A percentile compares a stretch with the other conserved stretches of the same genome.
Evolutionary conservation across 2,329 filamentous ascomycete genomes (phyloP).

Genomic region (Aspergillus chevalieri): DNA sequence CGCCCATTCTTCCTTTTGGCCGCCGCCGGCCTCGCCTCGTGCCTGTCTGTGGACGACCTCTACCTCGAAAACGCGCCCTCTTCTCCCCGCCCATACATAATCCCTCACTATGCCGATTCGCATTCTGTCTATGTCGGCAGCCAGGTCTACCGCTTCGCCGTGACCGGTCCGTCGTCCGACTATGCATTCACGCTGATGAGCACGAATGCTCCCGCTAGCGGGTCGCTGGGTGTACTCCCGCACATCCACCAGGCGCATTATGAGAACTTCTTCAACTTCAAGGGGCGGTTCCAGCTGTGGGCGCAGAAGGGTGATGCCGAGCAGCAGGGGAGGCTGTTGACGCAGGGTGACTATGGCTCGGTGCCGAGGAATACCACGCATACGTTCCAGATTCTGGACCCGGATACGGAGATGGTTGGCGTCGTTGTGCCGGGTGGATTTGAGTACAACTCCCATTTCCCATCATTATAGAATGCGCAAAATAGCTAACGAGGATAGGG

Average conservation of each 20-base stretch:
- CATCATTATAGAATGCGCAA: background rate
- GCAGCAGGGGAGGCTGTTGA: slow-evolving; percentile 37
- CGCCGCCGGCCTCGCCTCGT: slow-evolving; percentile 2
- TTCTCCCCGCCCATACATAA: slow-evolving; percentile 30
- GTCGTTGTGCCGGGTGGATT: slow-evolving; percentile 46
- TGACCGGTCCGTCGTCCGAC: slow-evolving; percentile 41
- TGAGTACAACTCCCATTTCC: slow-evolving; percentile 25
- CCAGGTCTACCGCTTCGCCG: slow-evolving; percentile 39
- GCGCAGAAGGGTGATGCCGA: slow-evolving; percentile 27
- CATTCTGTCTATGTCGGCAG: slow-evolving; percentile 30
- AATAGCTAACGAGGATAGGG: slow-evolving; percentile 8
- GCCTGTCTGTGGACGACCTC: slow-evolving; percentile 14
- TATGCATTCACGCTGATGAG: slow-evolving; percentile 42
- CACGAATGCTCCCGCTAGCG: slow-evolving; percentile 36
- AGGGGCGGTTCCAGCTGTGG: slow-evolving; percentile 45
- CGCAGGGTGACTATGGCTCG: slow-evolving; percentile 42
- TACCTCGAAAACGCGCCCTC: slow-evolving; percentile 25
- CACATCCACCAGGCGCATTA: slow-evolving; percentile 41
- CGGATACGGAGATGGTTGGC: slow-evolving; percentile 44
- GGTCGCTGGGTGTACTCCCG: slow-evolving; percentile 37
- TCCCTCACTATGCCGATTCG: slow-evolving; percentile 27
- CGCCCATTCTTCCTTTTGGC: slow-evolving; percentile 2
- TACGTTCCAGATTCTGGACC: slow-evolving; percentile 45
- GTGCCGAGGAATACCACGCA: slow-evolving; percentile 43
- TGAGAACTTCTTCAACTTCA: slow-evolving; percentile 44